Evolutionary conservation across 805 yeast species (phyloP), one percentile per base, ranked within the genome.

Genomic region (Wickerhamomyces queroliae): DNA sequence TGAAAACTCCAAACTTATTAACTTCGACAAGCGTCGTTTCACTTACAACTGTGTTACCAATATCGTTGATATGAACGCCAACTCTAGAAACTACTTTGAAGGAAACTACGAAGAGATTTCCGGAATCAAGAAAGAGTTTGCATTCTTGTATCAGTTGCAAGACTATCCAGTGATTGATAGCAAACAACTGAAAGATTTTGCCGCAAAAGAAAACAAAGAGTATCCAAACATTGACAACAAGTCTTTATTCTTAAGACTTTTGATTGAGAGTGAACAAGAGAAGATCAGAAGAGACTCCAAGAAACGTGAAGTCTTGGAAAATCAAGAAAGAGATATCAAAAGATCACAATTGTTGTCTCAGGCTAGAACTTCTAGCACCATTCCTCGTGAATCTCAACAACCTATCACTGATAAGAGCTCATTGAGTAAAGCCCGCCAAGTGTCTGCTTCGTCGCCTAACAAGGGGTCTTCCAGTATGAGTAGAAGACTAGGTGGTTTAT

Each of bases 11-110:
- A 67, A 71, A 25, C 64, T 83, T 44, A 77, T 90, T 50, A 90
- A 91, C 55, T 91, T 90, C 61, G 95, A 88, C 60, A 91, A 91
- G 63, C 72, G 83, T 44, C 70, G 91, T 38, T 83, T 78, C 58
- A 74, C 76, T 5, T 77, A 74, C 60, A 78, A 81, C 52, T 66
- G 82, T 43, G 65, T 83, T 26, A 64, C 76, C 18, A 78, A 78
- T 45, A 67, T 80, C 15, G 47, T 69, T 33, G 76, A 70, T 40
- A 55, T 76, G 61, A 58, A 64, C 25, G 61, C 61, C 12, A 41
- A 21, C 10, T 26, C 18, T 1, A 19, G 15, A 9, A 35, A 34
- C 5, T 32, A 33, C 10, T 38, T 46, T 20, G 50, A 58, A 20
- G 62, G 56, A 44, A 66, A 68, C n/a, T 48, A 50, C 18, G 61